Conservation (phyloP, 129 eudicot species). For the Mikania micrantha region DNA sequence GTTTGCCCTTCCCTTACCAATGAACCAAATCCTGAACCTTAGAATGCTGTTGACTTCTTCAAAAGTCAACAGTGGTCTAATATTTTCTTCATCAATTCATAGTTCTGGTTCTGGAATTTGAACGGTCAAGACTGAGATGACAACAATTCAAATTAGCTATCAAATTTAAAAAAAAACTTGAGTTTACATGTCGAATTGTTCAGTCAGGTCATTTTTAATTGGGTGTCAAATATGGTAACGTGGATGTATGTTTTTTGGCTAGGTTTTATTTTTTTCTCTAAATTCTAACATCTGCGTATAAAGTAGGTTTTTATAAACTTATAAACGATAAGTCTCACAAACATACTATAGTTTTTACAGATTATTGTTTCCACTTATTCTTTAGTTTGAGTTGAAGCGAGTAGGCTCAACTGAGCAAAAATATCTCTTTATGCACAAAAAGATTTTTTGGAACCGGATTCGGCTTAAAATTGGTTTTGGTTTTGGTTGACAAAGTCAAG, state of each 20-base stretch:
- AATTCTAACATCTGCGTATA: no score
- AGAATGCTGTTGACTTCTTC: slow-evolving; percentile 16
- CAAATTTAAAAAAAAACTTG: background rate
- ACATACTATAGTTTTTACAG: no score
- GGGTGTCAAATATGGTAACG: background rate
- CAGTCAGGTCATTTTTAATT: background rate
- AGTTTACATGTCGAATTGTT: background rate
- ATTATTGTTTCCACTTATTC: no score
- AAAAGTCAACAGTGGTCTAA: slow-evolving; percentile 2
- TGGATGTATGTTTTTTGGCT: background rate
- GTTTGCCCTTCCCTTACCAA: slow-evolving; percentile 33
- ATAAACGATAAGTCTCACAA: no score
- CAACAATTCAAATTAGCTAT: background rate
- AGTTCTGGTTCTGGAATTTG: slow-evolving; percentile 3
- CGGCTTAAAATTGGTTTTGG: no score
- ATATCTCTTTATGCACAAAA: no score
- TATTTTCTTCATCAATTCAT: background rate
- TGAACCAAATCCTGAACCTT: slow-evolving; percentile 12
- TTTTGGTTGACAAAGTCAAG: no score
- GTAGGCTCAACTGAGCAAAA: no score
- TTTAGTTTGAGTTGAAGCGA: no score
- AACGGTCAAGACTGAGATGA: slow-evolving; percentile 14
- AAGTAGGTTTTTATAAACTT: no score
- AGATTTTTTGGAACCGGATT: no score
- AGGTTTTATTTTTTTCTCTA: background rate